Base-by-base conservation (phyloP, 306 rosid genomes). In the Prunus davidiana region DNA sequence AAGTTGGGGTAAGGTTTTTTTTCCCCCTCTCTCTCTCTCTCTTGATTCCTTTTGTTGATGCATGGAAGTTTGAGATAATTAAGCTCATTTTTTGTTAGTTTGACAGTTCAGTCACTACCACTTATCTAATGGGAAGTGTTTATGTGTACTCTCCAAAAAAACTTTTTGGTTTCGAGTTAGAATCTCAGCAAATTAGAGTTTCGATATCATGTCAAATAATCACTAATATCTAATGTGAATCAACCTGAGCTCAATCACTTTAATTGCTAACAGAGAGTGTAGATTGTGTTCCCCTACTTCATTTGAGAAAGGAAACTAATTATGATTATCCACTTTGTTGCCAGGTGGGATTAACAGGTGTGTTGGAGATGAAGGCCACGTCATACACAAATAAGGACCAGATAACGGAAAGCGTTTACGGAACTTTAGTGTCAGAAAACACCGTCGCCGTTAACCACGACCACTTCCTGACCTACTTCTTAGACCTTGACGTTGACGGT, bases 301-400 rank as follows among this genome's bases (percentile, higher is more conserved):
- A 38, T 38, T 38, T 38, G 43, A 6, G 43, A 38, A 32, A 50
- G 56, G 38, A 24, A 6, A 5, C 7, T 4, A 0, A 63, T 30
- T 63, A 28, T 13, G 64, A 19, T 16, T 50, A 46, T 54, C 24
- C 65, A 68, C 56, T 25, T 34, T 38, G 15, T 46, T 50, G n/a
- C 27, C 82, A 93, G 98, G 96, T 91, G 61, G 97, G 80, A 57
- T 80, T 93, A 72, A 93, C 98, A 6, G 98, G 98, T 3, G 73
- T 91, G 30, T 22, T 87, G 64, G 88, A 87, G 70, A 82, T 87
- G 87, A 91, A 91, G 69, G 93, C 90, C 49, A 85, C 90, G 0
- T 14, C 91, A 64, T 87, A 88, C 73, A 87, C 67, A 82, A 73
- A 78, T 1, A 81, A 32, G 16, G 57, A 63, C 50, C 61, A 90